Evolutionary conservation across 306 rosid species (phyloP).

Genomic region (Dalbergia oliveri): DNA sequence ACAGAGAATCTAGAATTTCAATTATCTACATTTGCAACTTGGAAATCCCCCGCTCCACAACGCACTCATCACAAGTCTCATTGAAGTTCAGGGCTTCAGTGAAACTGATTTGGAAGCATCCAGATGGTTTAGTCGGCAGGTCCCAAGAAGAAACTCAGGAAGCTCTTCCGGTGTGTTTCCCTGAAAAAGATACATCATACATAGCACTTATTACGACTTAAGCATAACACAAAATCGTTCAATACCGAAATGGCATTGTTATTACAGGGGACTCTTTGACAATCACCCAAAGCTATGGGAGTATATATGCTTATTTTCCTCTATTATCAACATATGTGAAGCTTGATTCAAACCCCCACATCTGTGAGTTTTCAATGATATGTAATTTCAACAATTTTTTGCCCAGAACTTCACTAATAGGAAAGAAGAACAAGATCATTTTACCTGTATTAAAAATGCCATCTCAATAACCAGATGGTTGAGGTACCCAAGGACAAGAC

Average conservation of each 20-base stretch:
- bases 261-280: conserved; percentile 8
- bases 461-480: conserved; percentile 90
- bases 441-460: conserved; percentile 96
- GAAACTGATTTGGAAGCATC: conserved; percentile 78
- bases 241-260: conserved; percentile 7
- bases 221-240: conserved; percentile 21
- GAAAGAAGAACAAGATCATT: conserved; percentile 16
- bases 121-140: conserved; percentile 88
- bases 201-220: conserved; percentile 15
- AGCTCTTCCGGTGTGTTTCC: conserved; percentile 92
- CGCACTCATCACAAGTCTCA: neutral
- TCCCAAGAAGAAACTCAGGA: conserved; percentile 89
- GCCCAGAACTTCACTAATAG: conserved; percentile 27
- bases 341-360: neutral
- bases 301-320: conserved; percentile 28
- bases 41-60: conserved; percentile 31
- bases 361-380: conserved; percentile 26
- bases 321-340: neutral
- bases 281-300: conserved; percentile 12
- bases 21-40: conserved; percentile 46
- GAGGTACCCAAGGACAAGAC: conserved; percentile 94
- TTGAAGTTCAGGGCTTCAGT: conserved; percentile 57
- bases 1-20: conserved; percentile 36
- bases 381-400: conserved; percentile 6
- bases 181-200: conserved; percentile 52